Percentiles rank a stretch among this genome's conserved stretches.
These are phyloP conservation scores for Fraxinus latifolia DNA, from an alignment of 305 asterid genomes.

Conservation along the genomic window DNA sequence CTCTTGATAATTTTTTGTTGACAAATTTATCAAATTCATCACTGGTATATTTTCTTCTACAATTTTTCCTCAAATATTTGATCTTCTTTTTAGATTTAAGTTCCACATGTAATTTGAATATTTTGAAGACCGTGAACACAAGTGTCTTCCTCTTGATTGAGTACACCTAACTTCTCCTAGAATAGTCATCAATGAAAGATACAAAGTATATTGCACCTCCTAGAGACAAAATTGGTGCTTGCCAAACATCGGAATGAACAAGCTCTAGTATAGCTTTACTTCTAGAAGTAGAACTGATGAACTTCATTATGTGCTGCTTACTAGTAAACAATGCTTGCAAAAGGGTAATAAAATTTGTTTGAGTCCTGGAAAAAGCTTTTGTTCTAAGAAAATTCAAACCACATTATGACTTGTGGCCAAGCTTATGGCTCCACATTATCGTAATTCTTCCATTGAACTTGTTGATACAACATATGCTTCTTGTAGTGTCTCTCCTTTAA, in stretches of 20 bases:
- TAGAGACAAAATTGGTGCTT: neutral
- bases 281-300: neutral
- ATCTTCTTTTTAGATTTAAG: neutral
- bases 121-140: neutral
- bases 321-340: neutral
- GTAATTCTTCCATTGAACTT: neutral
- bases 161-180: neutral
- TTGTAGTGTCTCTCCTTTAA: neutral
- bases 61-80: neutral
- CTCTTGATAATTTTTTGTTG: neutral
- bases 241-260: neutral
- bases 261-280: neutral
- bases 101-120: neutral
- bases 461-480: neutral
- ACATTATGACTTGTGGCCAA: neutral
- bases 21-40: neutral
- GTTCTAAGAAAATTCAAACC: neutral
- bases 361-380: neutral
- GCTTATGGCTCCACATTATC: neutral
- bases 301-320: neutral
- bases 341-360: neutral
- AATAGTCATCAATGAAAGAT: neutral
- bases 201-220: neutral
- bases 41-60: neutral
- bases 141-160: neutral